These are phyloP conservation scores for Mycena citricolor DNA, from an alignment of 1,284 basidiomycete species.

Conservation along the genomic window DNA sequence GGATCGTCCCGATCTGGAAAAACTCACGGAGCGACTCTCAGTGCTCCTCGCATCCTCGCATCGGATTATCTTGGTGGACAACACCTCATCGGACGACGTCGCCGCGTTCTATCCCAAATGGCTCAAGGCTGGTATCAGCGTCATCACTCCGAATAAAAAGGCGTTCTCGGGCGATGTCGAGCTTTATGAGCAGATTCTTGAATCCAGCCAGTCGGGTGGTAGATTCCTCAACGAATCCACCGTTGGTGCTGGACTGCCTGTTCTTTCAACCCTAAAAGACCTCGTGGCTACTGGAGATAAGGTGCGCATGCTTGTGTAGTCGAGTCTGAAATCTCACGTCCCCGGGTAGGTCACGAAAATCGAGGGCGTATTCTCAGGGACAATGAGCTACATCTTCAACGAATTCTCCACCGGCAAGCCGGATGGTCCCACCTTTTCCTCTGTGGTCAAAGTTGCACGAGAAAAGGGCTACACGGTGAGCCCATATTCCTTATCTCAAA, in stretches of 20 bases:
- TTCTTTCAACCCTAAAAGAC: conserved; percentile 91
- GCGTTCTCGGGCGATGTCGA: conserved; percentile 79
- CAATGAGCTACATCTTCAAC: conserved; percentile 99
- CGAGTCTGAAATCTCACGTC: neutral
- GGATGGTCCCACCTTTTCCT: conserved; percentile 75
- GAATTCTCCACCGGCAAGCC: conserved; percentile 76
- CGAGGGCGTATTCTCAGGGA: conserved; percentile 91
- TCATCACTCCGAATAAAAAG: conserved; percentile 99
- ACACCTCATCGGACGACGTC: conserved; percentile 86
- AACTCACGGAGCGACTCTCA: conserved; percentile 46
- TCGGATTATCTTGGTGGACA: conserved; percentile 86
- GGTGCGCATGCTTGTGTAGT: conserved; percentile 38
- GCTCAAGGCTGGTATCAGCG: conserved; percentile 76
- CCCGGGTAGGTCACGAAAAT: conserved; percentile 65
- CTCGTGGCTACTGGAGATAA: conserved; percentile 91
- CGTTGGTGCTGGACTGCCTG: conserved; percentile 93
- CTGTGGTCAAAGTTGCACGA: conserved; percentile 86
- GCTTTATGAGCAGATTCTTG: conserved; percentile 74
- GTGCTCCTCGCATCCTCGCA: conserved; percentile 45
- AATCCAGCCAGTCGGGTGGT: conserved; percentile 55
- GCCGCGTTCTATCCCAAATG: conserved; percentile 85
- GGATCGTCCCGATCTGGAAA: conserved; percentile 44
- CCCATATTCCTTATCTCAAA: neutral
- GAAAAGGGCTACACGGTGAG: conserved; percentile 92
- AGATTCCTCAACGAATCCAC: conserved; percentile 90